phyloP scores from a whole-genome alignment of 2,329 filamentous ascomycete genomes.

The Colletotrichum gigasporum region DNA sequence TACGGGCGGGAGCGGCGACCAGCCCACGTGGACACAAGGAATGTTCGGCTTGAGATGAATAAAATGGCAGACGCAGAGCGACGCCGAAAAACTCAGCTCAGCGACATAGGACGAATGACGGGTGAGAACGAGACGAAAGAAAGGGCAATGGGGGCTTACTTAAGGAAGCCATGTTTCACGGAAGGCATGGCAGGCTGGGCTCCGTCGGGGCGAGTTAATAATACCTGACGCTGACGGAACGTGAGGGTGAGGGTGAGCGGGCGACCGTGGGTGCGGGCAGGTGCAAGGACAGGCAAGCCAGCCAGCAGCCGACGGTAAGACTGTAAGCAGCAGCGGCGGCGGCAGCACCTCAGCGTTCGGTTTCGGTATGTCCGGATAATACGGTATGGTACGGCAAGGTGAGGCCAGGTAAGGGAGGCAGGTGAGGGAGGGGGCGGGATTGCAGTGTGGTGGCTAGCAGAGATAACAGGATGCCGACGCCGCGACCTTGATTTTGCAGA shows the following conservation, averaged over 20 bases:
- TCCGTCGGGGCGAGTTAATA: constrained; percentile 16
- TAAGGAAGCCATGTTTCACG: constrained; percentile 32
- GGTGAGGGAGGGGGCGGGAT: constrained; percentile 6
- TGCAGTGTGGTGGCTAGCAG: constrained; percentile 19
- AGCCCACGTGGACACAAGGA: constrained; percentile 13
- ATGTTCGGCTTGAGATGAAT: neutral
- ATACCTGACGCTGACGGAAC: constrained; percentile 13
- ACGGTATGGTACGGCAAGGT: neutral
- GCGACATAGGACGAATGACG: constrained; percentile 15
- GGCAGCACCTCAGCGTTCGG: no score
- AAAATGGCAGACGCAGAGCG: neutral
- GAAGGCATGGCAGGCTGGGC: constrained; percentile 17
- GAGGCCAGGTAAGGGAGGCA: neutral
- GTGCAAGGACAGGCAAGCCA: constrained; percentile 25
- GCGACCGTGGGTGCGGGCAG: neutral
- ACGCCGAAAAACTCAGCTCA: neutral
- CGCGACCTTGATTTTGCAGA: neutral
- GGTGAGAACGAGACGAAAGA: neutral
- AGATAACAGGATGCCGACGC: constrained; percentile 12
- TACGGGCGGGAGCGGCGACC: neutral
- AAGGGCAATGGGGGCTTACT: constrained; percentile 19
- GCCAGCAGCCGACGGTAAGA: neutral
- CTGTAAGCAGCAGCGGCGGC: constrained; percentile 13
- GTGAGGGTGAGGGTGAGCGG: neutral
- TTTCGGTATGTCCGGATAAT: constrained; percentile 24